phyloP scores from a whole-genome alignment of 352 stramenopile genomes.

The Stephanocyclus meneghinianus region DNA sequence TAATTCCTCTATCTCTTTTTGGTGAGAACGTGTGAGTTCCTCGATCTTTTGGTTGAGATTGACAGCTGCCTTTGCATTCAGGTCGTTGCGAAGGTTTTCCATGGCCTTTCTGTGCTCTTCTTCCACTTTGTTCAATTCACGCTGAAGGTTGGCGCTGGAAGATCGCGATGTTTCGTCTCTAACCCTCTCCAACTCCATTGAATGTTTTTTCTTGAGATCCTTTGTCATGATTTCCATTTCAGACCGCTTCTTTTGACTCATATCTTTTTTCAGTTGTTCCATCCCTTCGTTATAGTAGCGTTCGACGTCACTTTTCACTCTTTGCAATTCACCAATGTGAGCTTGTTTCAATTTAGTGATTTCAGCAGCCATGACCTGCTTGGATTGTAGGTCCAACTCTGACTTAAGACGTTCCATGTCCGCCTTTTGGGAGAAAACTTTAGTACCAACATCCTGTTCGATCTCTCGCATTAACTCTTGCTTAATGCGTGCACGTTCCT shows the following conservation, averaged over 20 bases:
- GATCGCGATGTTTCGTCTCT: neutral
- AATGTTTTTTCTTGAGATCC: constrained; percentile 4
- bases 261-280: constrained; percentile 13
- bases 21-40: constrained; percentile 25
- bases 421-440: constrained; percentile 32
- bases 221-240: constrained; percentile 11
- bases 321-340: constrained; percentile 28
- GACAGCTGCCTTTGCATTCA: constrained; percentile 17
- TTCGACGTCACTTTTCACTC: constrained; percentile 15
- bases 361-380: constrained; percentile 5
- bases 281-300: constrained; percentile 5
- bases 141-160: constrained; percentile 13
- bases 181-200: constrained; percentile 6
- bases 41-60: constrained; percentile 24
- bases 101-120: constrained; percentile 29
- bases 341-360: constrained; percentile 34
- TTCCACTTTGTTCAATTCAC: constrained; percentile 20
- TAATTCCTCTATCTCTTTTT: constrained; percentile 31
- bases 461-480: constrained; percentile 28
- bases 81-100: constrained; percentile 29
- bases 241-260: constrained; percentile 11
- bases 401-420: constrained; percentile 36
- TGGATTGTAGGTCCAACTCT: constrained; percentile 6
- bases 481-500: constrained; percentile 31
- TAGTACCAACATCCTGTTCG: constrained; percentile 27